Evolutionary conservation across 2,329 filamentous ascomycete genomes (phyloP), one percentile per base, ranked within the genome.

Genomic region (Mollisiaceae sp.): DNA sequence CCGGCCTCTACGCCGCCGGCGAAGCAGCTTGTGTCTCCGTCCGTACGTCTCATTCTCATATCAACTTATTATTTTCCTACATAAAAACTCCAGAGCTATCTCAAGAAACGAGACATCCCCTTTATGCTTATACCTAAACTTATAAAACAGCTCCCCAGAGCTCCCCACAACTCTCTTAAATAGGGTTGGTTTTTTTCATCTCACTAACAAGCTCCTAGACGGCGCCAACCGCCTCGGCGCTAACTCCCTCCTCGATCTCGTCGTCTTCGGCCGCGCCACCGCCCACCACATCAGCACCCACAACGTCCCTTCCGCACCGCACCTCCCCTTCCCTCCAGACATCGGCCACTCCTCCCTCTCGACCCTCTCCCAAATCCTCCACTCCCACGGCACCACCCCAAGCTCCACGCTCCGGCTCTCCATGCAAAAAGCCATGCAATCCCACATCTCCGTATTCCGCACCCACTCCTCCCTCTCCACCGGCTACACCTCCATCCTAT

Each of bases 251-350:
- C 77, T 83, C 5, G 81, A 83, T 64, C 81, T 83, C 62, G 80
- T 83, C 5, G 81, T 83, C 1, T 83, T 83, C 57, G 82, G 82
- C 22, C 77, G 81, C 41, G 82, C 82, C 72, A 94, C 98, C 69
- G 95, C 93, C 64, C 94, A 97, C 86, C 97, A 92, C 68, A 96
- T 98, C 82, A 92, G 93, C 71, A 94, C 78, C 75, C 70, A 81
- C 78, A 22, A 73, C 79, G 32, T 78, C 79, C 69, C 80, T 79
- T 59, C 76, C 76, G n/a, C 70, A 71, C 9, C 78, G 79, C 63
- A 92, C 67, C 97, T 97, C 75, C 91, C 63, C 89, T 97, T 68
- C 94, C 97, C 97, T 68, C 94, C 97, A 84, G 32, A 67, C 70
- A 64, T 79, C 75, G 45, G 74, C 8, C n/a, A 54, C 41, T n/a